These are phyloP conservation scores for Solanum tarapatanum DNA, from an alignment of 257 asterid genomes.

Conservation along the genomic window DNA sequence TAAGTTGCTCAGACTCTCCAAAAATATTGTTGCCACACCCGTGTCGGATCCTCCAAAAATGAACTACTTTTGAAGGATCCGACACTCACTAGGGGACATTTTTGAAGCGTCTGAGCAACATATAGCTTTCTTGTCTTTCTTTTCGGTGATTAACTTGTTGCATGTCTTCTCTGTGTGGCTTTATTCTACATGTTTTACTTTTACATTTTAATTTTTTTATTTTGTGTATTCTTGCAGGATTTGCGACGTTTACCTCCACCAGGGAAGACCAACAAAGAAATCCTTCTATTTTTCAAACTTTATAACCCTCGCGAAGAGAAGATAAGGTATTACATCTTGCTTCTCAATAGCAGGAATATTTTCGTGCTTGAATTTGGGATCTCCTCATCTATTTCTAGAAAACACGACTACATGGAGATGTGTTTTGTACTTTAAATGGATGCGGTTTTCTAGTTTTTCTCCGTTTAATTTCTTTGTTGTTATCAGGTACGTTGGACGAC, in stretches of 20 bases:
- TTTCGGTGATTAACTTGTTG: not conserved
- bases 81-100: not conserved
- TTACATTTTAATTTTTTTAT: not conserved
- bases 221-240: not conserved
- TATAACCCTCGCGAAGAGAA: slow-evolving; percentile 61
- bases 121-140: not conserved
- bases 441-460: not conserved
- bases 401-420: not conserved
- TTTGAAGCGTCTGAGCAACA: not conserved
- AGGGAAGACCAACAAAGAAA: slow-evolving; percentile 35
- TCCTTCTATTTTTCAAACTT: slow-evolving; percentile 56
- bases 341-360: not conserved
- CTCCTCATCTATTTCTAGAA: not conserved
- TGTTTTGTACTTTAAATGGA: not conserved
- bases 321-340: slow-evolving; percentile 26
- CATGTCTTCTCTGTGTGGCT: not conserved
- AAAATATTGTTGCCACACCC: no score
- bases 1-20: not conserved
- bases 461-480: not conserved
- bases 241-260: not conserved
- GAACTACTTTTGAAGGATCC: not conserved
- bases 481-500: slow-evolving; percentile 55
- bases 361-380: not conserved
- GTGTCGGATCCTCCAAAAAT: not conserved
- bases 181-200: not conserved